Evolutionary conservation across 768 basidiomycete species (phyloP).

Genomic region (Podaxis sp.): DNA sequence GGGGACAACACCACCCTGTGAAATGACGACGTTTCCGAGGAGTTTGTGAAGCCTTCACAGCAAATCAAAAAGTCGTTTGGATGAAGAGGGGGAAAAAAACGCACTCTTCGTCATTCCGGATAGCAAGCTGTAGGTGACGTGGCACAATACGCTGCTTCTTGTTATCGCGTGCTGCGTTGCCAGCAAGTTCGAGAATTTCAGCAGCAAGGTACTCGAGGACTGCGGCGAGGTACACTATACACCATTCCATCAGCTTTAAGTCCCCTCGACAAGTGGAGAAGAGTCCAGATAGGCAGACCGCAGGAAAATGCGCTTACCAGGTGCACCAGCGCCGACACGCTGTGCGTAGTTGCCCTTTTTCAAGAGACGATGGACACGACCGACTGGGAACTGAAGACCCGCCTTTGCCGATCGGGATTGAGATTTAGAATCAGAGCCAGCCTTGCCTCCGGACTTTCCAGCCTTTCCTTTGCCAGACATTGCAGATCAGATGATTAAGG

Average conservation of each 20-base stretch:
- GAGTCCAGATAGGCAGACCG: too few relatives aligned
- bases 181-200: conserved; percentile 92
- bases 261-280: neutral
- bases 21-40: conserved; percentile 84
- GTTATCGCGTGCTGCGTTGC: conserved; percentile 87
- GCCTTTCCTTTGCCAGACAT: neutral
- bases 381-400: conserved; percentile 83
- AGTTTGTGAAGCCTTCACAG: conserved; percentile 67
- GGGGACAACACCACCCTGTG: conserved; percentile 77
- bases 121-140: conserved; percentile 91
- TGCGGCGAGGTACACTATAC: conserved; percentile 82
- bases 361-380: conserved; percentile 88
- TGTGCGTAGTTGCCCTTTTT: conserved; percentile 86
- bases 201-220: conserved; percentile 92
- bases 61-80: conserved; percentile 14
- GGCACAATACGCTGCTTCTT: conserved; percentile 96
- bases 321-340: conserved; percentile 63
- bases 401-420: conserved; percentile 75
- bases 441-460: neutral
- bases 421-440: conserved; percentile 52
- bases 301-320: conserved; percentile 56
- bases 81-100: conserved; percentile 14
- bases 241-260: neutral
- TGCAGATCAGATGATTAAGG: conserved; percentile 16
- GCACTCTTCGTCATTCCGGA: conserved; percentile 90